Base-by-base conservation (phyloP, 257 asterid genomes). In the Solanum clarkiae region DNA sequence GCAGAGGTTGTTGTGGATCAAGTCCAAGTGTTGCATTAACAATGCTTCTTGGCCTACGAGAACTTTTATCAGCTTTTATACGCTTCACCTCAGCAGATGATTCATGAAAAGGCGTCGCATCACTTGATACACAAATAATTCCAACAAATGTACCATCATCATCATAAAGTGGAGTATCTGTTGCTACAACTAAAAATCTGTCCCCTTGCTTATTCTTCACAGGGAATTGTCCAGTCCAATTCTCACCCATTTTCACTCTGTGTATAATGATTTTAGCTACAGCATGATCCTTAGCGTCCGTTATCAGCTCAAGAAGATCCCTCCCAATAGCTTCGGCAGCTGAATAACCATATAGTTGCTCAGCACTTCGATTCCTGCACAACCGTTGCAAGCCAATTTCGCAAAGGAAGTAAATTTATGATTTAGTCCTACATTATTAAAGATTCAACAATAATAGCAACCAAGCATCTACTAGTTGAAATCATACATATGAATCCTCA, bases 171-270 rank as follows among this genome's bases (percentile, higher is more conserved):
- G 99, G 98, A 15, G 98, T 88, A 62, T 94, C 91, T 32, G 96
- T 95, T 60, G 92, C 92, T 82, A 92, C 79, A 20, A 92, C 89
- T 80, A 86, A 32, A 81, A 96, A 92, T 86, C 92, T 90, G 26
- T 88, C 90, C 26, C 98, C 98, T 20, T 44, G 89, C 92, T 90
- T 95, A 75, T 88, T 91, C 86, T 86, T 93, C 29, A 94, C 92
- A 26, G 99, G 98, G 87, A 93, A 94, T 86, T 90, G 91, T 42
- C 99, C 99, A 0, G 95, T 95, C 98, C 99, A 96, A 85, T 87
- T 89, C 88, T 96, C 95, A 26, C 98, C 98, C 91, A 75, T 86
- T 10, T 72, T 54, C 42, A 92, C 95, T 22, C 93, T 92, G 10
- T 83, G 55, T 59, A 95, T 81, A 85, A 95, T 93, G 86, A 91